phyloP scores from a whole-genome alignment of 75 land plant species.

The Ceratopteris richardii region DNA sequence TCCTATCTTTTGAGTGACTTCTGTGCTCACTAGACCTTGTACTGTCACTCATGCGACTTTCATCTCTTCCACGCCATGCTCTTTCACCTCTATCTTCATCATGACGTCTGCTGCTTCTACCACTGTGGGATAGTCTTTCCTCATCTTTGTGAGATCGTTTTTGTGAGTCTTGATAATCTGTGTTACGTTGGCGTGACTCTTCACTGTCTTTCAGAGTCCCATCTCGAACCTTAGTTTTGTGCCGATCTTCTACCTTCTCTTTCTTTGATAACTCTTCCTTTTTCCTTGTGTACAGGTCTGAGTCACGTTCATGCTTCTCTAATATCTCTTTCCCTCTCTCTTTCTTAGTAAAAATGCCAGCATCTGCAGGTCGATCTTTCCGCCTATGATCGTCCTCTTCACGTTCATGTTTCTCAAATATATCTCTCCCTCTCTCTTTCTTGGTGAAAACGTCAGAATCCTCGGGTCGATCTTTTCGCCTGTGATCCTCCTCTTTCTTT shows the following conservation, averaged over 20 bases:
- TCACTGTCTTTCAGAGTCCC: background rate
- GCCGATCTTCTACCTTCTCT: background rate
- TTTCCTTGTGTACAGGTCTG: background rate
- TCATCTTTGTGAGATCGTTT: background rate
- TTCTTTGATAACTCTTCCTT: background rate
- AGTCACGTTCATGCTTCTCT: background rate
- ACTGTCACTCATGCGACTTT: background rate
- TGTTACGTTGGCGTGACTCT: background rate
- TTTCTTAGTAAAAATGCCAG: background rate
- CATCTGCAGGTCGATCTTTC: slow-evolving; percentile 1
- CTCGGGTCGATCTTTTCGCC: slow-evolving; percentile 4
- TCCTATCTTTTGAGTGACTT: slow-evolving; percentile 1
- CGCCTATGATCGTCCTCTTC: slow-evolving; percentile 5
- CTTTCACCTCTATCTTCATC: slow-evolving; percentile 4
- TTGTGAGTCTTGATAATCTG: slow-evolving; percentile 1
- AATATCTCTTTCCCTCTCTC: too few relatives aligned
- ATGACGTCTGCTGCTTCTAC: slow-evolving; percentile 1
- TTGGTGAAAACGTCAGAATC: background rate
- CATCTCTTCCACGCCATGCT: slow-evolving; percentile 7
- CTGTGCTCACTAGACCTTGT: background rate
- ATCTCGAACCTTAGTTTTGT: background rate
- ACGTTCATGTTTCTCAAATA: background rate
- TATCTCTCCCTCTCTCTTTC: background rate
- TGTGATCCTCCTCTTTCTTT: slow-evolving; percentile 5
- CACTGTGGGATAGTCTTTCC: background rate